These are phyloP conservation scores for Monilinia vaccinii-corymbosi DNA, from an alignment of 2,329 filamentous ascomycete genomes.

Conservation along the genomic window DNA sequence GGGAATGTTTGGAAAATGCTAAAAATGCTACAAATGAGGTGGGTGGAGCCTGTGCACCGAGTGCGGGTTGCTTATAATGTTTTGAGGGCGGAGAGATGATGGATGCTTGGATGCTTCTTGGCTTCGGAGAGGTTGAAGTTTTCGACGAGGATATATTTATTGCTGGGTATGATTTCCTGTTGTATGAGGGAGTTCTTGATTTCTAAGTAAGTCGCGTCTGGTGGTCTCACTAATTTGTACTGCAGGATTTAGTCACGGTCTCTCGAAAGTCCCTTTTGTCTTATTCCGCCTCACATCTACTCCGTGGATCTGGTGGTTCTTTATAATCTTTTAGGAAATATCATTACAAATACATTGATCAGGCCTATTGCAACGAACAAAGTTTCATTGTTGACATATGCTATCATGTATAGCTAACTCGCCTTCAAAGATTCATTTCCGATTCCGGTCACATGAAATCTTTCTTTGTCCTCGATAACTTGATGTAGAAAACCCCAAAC, in stretches of 20 bases:
- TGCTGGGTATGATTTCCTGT: too few relatives aligned
- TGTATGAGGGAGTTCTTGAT: too few relatives aligned
- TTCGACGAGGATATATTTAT: too few relatives aligned
- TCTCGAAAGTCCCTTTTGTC: not conserved
- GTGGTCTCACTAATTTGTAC: too few relatives aligned
- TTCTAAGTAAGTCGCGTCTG: too few relatives aligned
- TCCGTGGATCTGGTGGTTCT: too few relatives aligned
- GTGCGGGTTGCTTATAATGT: not conserved
- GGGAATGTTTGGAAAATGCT: too few relatives aligned
- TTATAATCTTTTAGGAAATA: rapidly evolving
- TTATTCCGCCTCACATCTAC: not conserved
- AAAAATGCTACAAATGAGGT: too few relatives aligned
- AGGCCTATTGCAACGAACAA: not conserved
- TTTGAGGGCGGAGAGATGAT: not conserved
- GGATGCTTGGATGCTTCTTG: not conserved
- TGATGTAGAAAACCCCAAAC: not conserved
- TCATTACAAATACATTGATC: not conserved
- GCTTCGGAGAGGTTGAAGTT: not conserved
- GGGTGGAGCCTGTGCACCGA: too few relatives aligned
- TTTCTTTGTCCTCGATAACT: not conserved
- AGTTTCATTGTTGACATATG: not conserved
- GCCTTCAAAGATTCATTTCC: not conserved
- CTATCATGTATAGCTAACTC: too few relatives aligned
- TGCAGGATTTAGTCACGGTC: not conserved
- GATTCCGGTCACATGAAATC: not conserved